These are phyloP conservation scores for Xerocomus minutiporus DNA, from an alignment of 1,284 basidiomycete species.

Conservation along the genomic window DNA sequence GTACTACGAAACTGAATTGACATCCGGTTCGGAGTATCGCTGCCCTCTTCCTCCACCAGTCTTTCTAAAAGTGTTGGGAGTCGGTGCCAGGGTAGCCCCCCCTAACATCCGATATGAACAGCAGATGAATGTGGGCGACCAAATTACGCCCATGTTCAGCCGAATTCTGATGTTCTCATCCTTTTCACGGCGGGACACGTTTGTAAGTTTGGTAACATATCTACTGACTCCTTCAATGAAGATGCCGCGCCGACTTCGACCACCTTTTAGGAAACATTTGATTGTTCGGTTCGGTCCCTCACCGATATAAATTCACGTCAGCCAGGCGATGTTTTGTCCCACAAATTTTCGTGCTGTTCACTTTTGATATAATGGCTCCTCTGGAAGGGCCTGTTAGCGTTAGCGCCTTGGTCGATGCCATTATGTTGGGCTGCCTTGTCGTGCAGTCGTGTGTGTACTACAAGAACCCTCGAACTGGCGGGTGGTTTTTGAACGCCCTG, in stretches of 20 bases:
- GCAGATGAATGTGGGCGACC: conserved; percentile 4
- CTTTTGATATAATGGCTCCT: conserved; percentile 15
- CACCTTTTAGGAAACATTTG: background rate
- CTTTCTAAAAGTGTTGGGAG: background rate
- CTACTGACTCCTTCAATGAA: conserved; percentile 1
- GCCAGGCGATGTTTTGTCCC: background rate
- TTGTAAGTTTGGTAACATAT: conserved; percentile 20
- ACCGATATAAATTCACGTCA: conserved; percentile 14
- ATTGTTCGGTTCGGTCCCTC: conserved; percentile 10
- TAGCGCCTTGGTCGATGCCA: conserved; percentile 22
- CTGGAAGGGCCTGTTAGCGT: conserved; percentile 26
- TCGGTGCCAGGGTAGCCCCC: background rate
- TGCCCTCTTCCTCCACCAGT: no score
- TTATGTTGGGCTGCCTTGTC: conserved; percentile 24
- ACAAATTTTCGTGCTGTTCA: background rate
- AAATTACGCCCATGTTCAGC: conserved; percentile 7
- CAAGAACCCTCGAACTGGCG: conserved; percentile 16
- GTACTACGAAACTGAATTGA: background rate
- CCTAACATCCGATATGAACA: conserved; percentile 22
- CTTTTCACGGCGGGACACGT: background rate
- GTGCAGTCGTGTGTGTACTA: conserved; percentile 27
- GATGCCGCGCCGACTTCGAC: conserved; percentile 18
- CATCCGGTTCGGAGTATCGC: background rate
- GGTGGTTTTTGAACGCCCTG: conserved; percentile 14
- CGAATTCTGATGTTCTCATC: conserved; percentile 15